phyloP scores from a whole-genome alignment of 2,329 filamentous ascomycete species.

The Didymellaceae sp. region DNA sequence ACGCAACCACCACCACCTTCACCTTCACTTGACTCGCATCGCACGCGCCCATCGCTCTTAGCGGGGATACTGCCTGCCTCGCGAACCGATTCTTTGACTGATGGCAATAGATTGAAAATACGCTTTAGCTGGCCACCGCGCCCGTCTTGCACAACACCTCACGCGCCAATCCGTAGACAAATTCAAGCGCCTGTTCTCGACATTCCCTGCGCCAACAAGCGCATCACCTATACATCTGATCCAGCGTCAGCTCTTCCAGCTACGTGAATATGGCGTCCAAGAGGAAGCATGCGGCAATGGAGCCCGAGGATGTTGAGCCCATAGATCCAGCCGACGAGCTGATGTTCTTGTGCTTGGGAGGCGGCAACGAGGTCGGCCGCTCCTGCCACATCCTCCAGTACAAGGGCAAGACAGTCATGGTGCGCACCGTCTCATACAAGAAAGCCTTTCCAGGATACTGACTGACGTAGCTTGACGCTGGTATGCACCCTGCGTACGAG shows the following conservation, averaged over 20 bases:
- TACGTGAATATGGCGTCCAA: slow-evolving; percentile 79
- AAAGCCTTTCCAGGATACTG: slow-evolving; percentile 23
- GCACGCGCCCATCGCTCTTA: slow-evolving; percentile 1
- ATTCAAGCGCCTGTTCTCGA: background rate
- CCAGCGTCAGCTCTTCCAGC: background rate
- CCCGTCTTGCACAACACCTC: background rate
- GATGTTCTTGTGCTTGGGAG: slow-evolving; percentile 90
- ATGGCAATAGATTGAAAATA: slow-evolving; percentile 14
- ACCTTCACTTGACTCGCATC: background rate
- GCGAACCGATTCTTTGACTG: slow-evolving; percentile 11
- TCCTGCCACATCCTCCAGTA: slow-evolving; percentile 99
- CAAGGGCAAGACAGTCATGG: slow-evolving; percentile 99
- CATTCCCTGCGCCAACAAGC: background rate
- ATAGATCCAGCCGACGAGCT: slow-evolving; percentile 94
- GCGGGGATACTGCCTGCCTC: background rate
- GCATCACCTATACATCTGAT: background rate
- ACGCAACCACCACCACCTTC: background rate
- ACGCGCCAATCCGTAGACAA: background rate
- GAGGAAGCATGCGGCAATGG: slow-evolving; percentile 83
- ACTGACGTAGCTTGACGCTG: slow-evolving; percentile 80
- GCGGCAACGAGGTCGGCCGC: slow-evolving; percentile 94
- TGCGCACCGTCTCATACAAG: slow-evolving; percentile 53
- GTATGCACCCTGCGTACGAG: slow-evolving; percentile 95
- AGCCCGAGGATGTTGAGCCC: slow-evolving; percentile 78
- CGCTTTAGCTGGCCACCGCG: slow-evolving; percentile 5